Conservation (phyloP, 2,329 filamentous ascomycete genomes). For the Fusarium cyanostomum region DNA sequence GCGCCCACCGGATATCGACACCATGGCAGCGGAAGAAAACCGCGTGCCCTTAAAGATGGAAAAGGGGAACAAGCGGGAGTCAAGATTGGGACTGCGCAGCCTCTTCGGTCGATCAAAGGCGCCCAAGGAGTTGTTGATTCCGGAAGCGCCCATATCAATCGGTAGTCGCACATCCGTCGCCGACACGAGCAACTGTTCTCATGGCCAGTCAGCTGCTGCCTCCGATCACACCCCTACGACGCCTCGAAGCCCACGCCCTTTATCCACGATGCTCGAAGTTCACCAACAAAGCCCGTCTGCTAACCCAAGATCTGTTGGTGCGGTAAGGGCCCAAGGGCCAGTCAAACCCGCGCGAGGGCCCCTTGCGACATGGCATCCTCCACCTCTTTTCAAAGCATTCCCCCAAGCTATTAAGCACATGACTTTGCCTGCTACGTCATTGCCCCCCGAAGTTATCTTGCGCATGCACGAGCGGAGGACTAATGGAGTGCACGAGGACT, state of each 20-base stretch:
- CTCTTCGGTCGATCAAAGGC: conserved; percentile 60
- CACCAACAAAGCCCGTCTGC: conserved; percentile 22
- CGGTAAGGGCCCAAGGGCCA: conserved; percentile 27
- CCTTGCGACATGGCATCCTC: conserved; percentile 68
- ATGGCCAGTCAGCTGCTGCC: conserved; percentile 48
- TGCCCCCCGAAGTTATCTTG: conserved; percentile 75
- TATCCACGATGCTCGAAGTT: conserved; percentile 40
- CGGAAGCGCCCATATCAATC: conserved; percentile 45
- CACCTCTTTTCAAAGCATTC: conserved; percentile 87
- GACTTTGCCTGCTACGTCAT: conserved; percentile 71
- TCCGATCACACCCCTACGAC: conserved; percentile 49
- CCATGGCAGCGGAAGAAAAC: conserved; percentile 44
- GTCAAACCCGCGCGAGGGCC: conserved; percentile 43
- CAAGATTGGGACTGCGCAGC: conserved; percentile 60
- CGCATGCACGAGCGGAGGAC: conserved; percentile 65
- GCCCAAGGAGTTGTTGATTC: conserved; percentile 47
- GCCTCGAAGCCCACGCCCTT: conserved; percentile 36
- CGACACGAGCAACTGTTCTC: conserved; percentile 57
- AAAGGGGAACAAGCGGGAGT: conserved; percentile 59
- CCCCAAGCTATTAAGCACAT: conserved; percentile 83
- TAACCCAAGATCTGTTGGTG: conserved; percentile 13
- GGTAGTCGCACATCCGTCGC: conserved; percentile 58
- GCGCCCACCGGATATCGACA: conserved; percentile 40
- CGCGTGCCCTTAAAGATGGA: conserved; percentile 55
- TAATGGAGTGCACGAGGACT: conserved; percentile 31